Conservation (phyloP, 1,284 basidiomycete genomes). For the Ceratobasidium papillatum region DNA sequence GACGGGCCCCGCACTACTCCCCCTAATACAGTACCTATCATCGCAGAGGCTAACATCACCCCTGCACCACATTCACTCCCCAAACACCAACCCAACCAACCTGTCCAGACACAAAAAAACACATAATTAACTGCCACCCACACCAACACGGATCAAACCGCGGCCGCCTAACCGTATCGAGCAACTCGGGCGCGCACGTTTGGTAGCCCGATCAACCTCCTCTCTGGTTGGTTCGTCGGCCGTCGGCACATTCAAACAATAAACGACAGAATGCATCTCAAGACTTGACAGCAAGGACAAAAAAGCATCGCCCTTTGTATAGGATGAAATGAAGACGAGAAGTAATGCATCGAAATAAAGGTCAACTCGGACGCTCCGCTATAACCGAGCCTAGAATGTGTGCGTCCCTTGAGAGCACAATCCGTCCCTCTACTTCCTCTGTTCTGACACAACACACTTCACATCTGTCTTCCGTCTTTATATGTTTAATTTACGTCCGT, state of each 20-base stretch:
- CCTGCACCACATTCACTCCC: background rate
- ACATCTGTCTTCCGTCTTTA: background rate
- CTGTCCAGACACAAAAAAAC: background rate
- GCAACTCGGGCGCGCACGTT: constrained; percentile 12
- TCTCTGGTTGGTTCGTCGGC: background rate
- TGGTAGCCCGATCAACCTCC: background rate
- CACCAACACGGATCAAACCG: constrained; percentile 36
- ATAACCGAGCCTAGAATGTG: constrained; percentile 1
- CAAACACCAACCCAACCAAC: background rate
- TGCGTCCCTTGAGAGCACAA: background rate
- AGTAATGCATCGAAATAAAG: background rate
- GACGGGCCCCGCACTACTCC: background rate
- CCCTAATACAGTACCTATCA: background rate
- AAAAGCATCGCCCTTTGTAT: background rate
- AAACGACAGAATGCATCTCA: background rate
- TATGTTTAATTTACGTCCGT: background rate
- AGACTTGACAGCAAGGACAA: background rate
- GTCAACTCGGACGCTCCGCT: background rate
- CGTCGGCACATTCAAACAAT: background rate
- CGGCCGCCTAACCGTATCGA: constrained; percentile 27
- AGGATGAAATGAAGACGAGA: background rate
- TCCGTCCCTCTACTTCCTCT: background rate
- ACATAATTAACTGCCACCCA: background rate
- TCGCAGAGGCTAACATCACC: too few relatives aligned
- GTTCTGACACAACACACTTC: background rate